phyloP scores from a whole-genome alignment of 768 basidiomycete species.

The Lactarius sanguifluus region DNA sequence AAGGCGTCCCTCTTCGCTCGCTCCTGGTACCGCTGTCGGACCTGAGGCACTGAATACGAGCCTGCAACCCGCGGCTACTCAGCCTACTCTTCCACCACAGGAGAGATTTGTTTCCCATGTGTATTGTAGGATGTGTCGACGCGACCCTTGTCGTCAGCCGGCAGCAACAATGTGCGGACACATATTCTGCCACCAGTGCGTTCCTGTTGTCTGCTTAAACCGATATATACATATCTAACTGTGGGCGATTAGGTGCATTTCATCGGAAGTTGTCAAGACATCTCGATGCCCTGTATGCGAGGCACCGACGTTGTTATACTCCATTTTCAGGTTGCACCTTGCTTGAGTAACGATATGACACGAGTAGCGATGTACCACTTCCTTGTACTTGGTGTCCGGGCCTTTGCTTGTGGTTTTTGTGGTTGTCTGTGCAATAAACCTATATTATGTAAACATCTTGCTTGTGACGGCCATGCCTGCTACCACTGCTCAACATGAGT shows the following conservation, averaged over 20 bases:
- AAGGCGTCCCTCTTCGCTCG: neutral
- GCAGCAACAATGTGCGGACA: slow-evolving; percentile 65
- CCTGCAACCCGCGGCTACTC: neutral
- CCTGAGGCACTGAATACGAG: neutral
- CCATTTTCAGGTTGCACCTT: slow-evolving; percentile 52
- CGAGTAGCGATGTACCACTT: neutral
- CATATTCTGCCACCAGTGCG: slow-evolving; percentile 57
- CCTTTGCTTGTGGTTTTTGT: neutral
- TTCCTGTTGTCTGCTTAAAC: slow-evolving; percentile 14
- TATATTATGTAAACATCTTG: slow-evolving; percentile 24
- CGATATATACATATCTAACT: slow-evolving; percentile 6
- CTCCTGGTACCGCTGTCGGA: neutral
- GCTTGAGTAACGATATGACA: slow-evolving; percentile 2
- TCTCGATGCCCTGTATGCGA: slow-evolving; percentile 54
- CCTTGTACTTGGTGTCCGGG: neutral
- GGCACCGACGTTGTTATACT: slow-evolving; percentile 52
- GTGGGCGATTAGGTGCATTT: slow-evolving; percentile 48
- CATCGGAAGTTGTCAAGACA: slow-evolving; percentile 45
- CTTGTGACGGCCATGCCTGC: slow-evolving; percentile 15
- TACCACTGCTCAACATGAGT: slow-evolving; percentile 35
- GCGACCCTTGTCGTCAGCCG: slow-evolving; percentile 50
- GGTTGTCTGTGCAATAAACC: neutral
- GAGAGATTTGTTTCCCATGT: slow-evolving; percentile 24
- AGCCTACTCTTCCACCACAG: neutral
- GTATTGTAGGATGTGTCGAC: slow-evolving; percentile 51